These are phyloP conservation scores for Conticribra guillardii DNA, from an alignment of 108 stramenopile species.

Conservation along the genomic window DNA sequence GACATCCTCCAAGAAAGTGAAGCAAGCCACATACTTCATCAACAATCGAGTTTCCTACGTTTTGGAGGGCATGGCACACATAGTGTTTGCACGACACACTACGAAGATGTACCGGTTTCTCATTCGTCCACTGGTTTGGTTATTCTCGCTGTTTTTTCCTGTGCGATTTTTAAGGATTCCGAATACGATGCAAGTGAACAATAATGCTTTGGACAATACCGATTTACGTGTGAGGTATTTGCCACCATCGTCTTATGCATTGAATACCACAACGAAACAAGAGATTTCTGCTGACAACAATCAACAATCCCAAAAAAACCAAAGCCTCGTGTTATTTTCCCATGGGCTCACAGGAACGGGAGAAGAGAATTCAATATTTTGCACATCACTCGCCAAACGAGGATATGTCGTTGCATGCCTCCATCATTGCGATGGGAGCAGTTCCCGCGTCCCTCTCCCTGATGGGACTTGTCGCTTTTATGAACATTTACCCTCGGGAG, in stretches of 20 bases:
- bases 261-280: neutral
- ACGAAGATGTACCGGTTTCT: slow-evolving; percentile 28
- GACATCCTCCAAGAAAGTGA: slow-evolving; percentile 5
- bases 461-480: slow-evolving; percentile 52
- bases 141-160: slow-evolving; percentile 30
- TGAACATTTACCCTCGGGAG: slow-evolving; percentile 40
- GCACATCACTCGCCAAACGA: slow-evolving; percentile 51
- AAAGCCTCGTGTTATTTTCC: slow-evolving; percentile 59
- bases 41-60: slow-evolving; percentile 31
- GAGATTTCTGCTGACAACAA: no score
- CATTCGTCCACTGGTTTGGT: slow-evolving; percentile 28
- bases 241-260: neutral
- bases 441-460: slow-evolving; percentile 41
- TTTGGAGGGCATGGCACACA: slow-evolving; percentile 38
- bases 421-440: slow-evolving; percentile 67
- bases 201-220: neutral
- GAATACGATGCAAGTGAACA: slow-evolving; percentile 16
- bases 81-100: slow-evolving; percentile 28
- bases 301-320: slow-evolving; percentile 2
- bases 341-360: slow-evolving; percentile 70
- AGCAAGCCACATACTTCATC: slow-evolving; percentile 12
- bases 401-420: slow-evolving; percentile 59
- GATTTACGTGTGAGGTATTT: slow-evolving; percentile 16
- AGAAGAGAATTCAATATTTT: slow-evolving; percentile 58
- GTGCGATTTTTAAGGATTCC: slow-evolving; percentile 41